A percentile compares a stretch with the other conserved stretches of the same genome.
phyloP scores from a whole-genome alignment of 1,284 basidiomycete species.

The Malassezia furfur region DNA sequence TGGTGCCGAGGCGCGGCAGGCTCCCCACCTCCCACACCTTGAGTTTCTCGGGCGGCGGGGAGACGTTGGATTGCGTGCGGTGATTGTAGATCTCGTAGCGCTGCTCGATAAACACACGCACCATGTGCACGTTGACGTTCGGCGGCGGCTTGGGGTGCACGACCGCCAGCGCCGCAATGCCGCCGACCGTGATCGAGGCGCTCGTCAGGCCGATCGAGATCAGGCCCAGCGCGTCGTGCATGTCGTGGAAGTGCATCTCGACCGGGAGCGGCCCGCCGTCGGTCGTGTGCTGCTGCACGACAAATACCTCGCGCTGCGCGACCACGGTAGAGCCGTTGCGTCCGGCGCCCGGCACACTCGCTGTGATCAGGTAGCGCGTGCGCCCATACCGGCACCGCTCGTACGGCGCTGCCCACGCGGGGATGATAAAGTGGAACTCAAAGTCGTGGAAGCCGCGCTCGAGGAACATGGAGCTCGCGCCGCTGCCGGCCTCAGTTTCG shows the following conservation, averaged over 20 bases:
- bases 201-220: conserved; percentile 36
- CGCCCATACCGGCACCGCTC: conserved; percentile 42
- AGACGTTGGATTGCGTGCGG: conserved; percentile 31
- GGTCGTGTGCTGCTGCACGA: conserved; percentile 36
- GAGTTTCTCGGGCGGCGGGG: conserved; percentile 38
- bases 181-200: conserved; percentile 43
- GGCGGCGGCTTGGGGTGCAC: conserved; percentile 42
- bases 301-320: conserved; percentile 39
- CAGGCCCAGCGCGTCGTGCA: conserved; percentile 41
- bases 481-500: background rate
- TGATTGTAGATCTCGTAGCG: conserved; percentile 42
- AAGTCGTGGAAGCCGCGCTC: conserved; percentile 43
- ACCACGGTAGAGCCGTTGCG: conserved; percentile 30
- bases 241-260: conserved; percentile 44
- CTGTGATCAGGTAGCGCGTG: conserved; percentile 39
- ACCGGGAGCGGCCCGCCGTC: conserved; percentile 40
- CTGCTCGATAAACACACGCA: conserved; percentile 43
- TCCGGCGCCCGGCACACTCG: conserved; percentile 40
- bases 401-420: conserved; percentile 38
- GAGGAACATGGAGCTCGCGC: conserved; percentile 24
- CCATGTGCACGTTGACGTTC: conserved; percentile 37
- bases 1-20: conserved; percentile 21
- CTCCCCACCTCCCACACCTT: conserved; percentile 42
- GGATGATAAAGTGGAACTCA: conserved; percentile 45
- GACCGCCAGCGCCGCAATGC: conserved; percentile 30